Evolutionary conservation across 148 eudicot genomes (phyloP).

Genomic region (Fallopia convolvulus): DNA sequence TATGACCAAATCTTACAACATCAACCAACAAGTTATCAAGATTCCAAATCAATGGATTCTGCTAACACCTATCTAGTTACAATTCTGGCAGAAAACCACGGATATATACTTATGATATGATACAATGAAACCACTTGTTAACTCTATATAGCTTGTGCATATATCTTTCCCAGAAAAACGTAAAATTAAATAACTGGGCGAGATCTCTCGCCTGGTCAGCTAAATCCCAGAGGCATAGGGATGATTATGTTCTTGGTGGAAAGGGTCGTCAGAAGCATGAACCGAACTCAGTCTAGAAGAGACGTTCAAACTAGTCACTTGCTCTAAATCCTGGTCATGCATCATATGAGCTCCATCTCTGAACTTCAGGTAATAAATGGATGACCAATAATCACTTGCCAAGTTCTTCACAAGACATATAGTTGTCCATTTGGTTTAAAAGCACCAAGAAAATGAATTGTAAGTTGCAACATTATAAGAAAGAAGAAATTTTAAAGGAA

Average conservation of each 20-base stretch:
- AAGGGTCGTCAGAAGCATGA: conserved; percentile 71
- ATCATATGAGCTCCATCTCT: conserved; percentile 43
- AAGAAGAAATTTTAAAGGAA: background rate
- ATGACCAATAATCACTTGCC: conserved; percentile 81
- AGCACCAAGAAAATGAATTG: background rate
- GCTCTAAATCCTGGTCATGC: conserved; percentile 45
- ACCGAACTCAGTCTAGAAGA: conserved; percentile 65
- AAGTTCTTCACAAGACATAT: conserved; percentile 37
- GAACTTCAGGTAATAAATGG: conserved; percentile 52
- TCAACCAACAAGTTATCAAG: background rate
- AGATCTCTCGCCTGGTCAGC: background rate
- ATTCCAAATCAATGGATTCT: background rate
- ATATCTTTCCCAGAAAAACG: background rate
- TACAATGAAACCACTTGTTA: background rate
- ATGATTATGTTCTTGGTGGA: conserved; percentile 49
- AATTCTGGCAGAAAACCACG: background rate
- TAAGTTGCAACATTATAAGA: background rate
- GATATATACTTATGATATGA: background rate
- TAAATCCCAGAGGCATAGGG: conserved; percentile 4
- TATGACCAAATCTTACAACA: background rate
- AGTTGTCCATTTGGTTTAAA: background rate
- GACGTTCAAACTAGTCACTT: conserved; percentile 44
- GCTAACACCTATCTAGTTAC: background rate
- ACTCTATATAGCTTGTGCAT: background rate
- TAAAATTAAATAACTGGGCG: background rate